phyloP scores from a whole-genome alignment of 2,329 filamentous ascomycete species.

The Epichloe scottii region DNA sequence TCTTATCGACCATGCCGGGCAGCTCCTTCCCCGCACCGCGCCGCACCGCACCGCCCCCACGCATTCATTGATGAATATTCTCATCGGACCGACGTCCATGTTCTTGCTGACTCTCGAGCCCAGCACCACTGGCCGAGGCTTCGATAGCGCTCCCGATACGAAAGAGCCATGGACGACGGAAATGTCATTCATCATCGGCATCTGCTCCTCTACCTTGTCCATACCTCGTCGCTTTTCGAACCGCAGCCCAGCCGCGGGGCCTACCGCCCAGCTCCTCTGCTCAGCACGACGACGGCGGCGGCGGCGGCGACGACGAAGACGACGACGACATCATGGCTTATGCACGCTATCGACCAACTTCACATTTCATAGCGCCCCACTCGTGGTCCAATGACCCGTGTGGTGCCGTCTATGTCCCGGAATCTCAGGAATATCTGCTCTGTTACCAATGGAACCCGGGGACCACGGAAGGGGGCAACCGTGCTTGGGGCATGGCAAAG shows the following conservation, averaged over 20 bases:
- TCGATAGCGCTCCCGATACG: neutral
- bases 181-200: too few relatives aligned
- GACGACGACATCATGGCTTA: slow-evolving; percentile 2
- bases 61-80: neutral
- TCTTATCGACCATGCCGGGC: too few relatives aligned
- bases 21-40: too few relatives aligned
- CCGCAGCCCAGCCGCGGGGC: too few relatives aligned
- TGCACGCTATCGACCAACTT: slow-evolving; percentile 7
- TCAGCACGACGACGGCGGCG: too few relatives aligned
- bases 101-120: neutral
- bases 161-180: neutral
- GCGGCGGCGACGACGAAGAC: too few relatives aligned
- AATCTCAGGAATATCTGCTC: slow-evolving; percentile 27
- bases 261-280: too few relatives aligned
- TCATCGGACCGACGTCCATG: neutral
- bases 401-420: slow-evolving; percentile 29
- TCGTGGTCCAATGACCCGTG: slow-evolving; percentile 29
- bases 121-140: neutral
- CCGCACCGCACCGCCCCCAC: too few relatives aligned
- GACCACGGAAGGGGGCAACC: slow-evolving; percentile 13
- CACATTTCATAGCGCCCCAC: slow-evolving; percentile 25
- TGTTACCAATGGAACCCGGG: slow-evolving; percentile 23
- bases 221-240: too few relatives aligned
- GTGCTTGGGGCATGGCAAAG: slow-evolving; percentile 20
- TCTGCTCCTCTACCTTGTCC: too few relatives aligned